phyloP scores from a whole-genome alignment of 345 rosid genomes.

The Gossypium arboreum region DNA sequence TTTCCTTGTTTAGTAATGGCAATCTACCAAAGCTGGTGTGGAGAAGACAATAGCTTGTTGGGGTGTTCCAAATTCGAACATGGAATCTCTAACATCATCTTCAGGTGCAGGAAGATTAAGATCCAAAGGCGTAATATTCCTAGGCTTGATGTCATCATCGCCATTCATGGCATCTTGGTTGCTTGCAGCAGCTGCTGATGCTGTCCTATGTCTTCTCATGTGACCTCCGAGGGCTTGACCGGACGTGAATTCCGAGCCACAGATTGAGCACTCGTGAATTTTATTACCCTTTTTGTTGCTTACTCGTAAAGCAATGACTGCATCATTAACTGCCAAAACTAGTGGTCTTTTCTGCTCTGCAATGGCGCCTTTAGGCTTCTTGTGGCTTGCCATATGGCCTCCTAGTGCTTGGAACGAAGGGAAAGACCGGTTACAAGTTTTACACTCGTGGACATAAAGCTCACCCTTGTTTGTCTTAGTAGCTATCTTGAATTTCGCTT shows the following conservation, averaged over 20 bases:
- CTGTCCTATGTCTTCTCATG: slow-evolving; percentile 87
- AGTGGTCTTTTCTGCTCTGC: slow-evolving; percentile 27
- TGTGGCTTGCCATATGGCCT: slow-evolving; percentile 96
- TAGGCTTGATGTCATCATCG: not conserved
- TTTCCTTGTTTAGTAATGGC: slow-evolving; percentile 54
- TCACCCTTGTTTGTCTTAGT: slow-evolving; percentile 33
- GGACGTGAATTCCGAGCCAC: slow-evolving; percentile 83
- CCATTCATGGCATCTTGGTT: slow-evolving; percentile 4
- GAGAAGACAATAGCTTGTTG: slow-evolving; percentile 47
- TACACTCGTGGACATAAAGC: slow-evolving; percentile 78
- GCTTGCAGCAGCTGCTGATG: slow-evolving; percentile 18
- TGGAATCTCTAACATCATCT: slow-evolving; percentile 55
- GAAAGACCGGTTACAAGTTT: slow-evolving; percentile 78
- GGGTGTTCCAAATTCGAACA: slow-evolving; percentile 53
- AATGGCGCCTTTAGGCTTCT: slow-evolving; percentile 43
- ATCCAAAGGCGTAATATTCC: slow-evolving; percentile 36
- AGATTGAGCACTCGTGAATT: slow-evolving; percentile 90
- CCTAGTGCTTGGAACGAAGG: slow-evolving; percentile 96
- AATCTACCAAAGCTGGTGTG: slow-evolving; percentile 78
- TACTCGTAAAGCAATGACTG: slow-evolving; percentile 35
- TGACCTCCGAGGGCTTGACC: slow-evolving; percentile 99
- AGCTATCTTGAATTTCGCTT: slow-evolving; percentile 8
- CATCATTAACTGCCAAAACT: slow-evolving; percentile 13
- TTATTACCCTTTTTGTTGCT: slow-evolving; percentile 28
- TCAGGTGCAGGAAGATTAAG: slow-evolving; percentile 96